Evolutionary conservation across 2,329 filamentous ascomycete species (phyloP).

Genomic region (Xylariales sp.): DNA sequence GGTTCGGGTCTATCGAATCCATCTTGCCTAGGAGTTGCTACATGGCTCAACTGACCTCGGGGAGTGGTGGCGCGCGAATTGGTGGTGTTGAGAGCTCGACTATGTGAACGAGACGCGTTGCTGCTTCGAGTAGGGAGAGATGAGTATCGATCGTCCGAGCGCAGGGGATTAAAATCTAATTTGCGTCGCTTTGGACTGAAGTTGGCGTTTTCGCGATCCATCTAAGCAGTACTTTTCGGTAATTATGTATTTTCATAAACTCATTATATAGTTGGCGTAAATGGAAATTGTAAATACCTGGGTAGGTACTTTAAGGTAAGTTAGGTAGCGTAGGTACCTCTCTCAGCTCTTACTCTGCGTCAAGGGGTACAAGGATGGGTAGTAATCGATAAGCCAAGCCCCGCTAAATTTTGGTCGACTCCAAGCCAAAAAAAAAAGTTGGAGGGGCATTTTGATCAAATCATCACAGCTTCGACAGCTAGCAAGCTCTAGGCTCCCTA

Average conservation of each 20-base stretch:
- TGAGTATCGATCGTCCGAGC: conserved; percentile 67
- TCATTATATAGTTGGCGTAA: too few species aligned
- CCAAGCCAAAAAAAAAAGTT: conserved; percentile 43
- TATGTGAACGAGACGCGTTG: conserved; percentile 54
- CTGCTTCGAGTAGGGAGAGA: conserved; percentile 61
- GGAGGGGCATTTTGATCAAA: conserved; percentile 39
- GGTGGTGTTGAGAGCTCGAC: conserved; percentile 46
- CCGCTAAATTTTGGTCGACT: conserved; percentile 45
- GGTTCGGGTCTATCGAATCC: conserved; percentile 73
- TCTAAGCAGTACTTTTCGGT: conserved; percentile 26
- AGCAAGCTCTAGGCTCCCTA: not conserved
- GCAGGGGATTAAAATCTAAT: conserved; percentile 68
- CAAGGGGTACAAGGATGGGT: conserved; percentile 11
- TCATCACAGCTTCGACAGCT: conserved; percentile 16
- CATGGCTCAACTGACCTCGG: conserved; percentile 47
- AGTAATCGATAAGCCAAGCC: conserved; percentile 42
- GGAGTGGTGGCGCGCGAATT: conserved; percentile 47
- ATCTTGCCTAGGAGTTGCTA: conserved; percentile 61
- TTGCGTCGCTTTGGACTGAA: conserved; percentile 73
- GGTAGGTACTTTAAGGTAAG: too few species aligned
- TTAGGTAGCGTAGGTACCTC: too few species aligned
- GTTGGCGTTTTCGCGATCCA: conserved; percentile 49
- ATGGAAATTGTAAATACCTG: too few species aligned
- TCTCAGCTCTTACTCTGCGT: not conserved
- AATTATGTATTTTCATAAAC: too few species aligned